Conservation (phyloP, 1,139 yeast species). For the Geotrichum candidum region DNA sequence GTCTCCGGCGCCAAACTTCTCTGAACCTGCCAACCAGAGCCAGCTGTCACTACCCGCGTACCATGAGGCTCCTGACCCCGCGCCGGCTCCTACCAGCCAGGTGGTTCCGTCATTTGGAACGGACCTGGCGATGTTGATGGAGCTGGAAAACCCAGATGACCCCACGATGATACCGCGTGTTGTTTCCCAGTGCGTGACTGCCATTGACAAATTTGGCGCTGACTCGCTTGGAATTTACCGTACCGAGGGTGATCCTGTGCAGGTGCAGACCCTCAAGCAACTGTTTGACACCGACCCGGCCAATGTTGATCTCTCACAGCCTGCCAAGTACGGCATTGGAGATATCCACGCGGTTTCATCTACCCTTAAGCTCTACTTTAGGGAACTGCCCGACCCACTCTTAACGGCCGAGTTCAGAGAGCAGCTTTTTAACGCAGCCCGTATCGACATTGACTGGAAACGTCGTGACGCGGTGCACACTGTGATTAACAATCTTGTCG, state of each 20-base stretch:
- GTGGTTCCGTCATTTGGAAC: constrained; percentile 62
- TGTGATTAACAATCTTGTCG: constrained; percentile 82
- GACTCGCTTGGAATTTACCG: constrained; percentile 87
- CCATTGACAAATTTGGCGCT: constrained; percentile 76
- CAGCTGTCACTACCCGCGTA: background rate
- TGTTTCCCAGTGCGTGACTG: constrained; percentile 80
- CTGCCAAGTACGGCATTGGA: constrained; percentile 38
- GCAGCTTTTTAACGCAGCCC: constrained; percentile 75
- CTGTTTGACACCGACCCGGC: constrained; percentile 75
- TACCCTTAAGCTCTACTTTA: constrained; percentile 64
- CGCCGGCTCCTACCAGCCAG: background rate
- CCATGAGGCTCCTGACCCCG: background rate
- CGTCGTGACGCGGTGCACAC: constrained; percentile 76
- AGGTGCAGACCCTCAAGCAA: constrained; percentile 66
- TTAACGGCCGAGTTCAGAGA: constrained; percentile 63
- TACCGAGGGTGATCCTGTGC: constrained; percentile 68
- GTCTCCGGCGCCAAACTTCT: background rate
- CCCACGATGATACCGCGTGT: constrained; percentile 61
- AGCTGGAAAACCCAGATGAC: constrained; percentile 71
- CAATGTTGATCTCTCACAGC: constrained; percentile 52
- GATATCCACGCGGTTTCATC: constrained; percentile 58
- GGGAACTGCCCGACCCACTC: constrained; percentile 77
- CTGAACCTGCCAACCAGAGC: background rate
- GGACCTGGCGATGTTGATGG: constrained; percentile 66
- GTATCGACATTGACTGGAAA: constrained; percentile 52